Evolutionary conservation across 1,139 yeast species (phyloP).

Genomic region (Candida tunisiensis): DNA sequence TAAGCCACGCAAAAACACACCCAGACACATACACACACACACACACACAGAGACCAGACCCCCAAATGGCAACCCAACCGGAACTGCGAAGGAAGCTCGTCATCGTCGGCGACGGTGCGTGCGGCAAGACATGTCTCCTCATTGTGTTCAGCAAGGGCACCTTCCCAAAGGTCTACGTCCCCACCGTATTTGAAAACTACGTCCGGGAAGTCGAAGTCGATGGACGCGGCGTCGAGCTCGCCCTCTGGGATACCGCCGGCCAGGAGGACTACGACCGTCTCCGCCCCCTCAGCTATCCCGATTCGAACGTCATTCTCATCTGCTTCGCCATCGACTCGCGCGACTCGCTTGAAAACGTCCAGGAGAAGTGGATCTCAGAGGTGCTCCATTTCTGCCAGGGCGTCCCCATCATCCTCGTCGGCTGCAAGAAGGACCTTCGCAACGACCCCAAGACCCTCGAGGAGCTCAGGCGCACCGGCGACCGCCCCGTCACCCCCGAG

Average conservation of each 20-base stretch:
- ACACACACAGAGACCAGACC: constrained; percentile 2
- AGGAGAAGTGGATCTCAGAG: constrained; percentile 91
- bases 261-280: constrained; percentile 95
- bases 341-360: constrained; percentile 82
- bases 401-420: constrained; percentile 80
- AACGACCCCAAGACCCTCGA: constrained; percentile 61
- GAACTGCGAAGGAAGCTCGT: constrained; percentile 52
- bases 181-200: constrained; percentile 90
- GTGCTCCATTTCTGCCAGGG: constrained; percentile 91
- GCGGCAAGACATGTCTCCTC: constrained; percentile 64
- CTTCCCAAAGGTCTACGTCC: constrained; percentile 90
- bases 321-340: constrained; percentile 89
- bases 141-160: constrained; percentile 82
- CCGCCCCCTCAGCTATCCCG: constrained; percentile 88
- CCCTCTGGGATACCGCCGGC: constrained; percentile 97
- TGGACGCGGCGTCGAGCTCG: constrained; percentile 86
- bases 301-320: constrained; percentile 78
- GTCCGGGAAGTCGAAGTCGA: constrained; percentile 87
- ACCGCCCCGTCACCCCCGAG: constrained; percentile 67
- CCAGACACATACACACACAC: no score
- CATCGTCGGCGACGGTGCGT: constrained; percentile 92
- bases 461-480: constrained; percentile 64
- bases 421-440: constrained; percentile 85
- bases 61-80: constrained; percentile 18
- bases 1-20: no score